Evolutionary conservation across 805 yeast species (phyloP), one percentile per base, ranked within the genome.

Genomic region (Torulaspora maleeae): DNA sequence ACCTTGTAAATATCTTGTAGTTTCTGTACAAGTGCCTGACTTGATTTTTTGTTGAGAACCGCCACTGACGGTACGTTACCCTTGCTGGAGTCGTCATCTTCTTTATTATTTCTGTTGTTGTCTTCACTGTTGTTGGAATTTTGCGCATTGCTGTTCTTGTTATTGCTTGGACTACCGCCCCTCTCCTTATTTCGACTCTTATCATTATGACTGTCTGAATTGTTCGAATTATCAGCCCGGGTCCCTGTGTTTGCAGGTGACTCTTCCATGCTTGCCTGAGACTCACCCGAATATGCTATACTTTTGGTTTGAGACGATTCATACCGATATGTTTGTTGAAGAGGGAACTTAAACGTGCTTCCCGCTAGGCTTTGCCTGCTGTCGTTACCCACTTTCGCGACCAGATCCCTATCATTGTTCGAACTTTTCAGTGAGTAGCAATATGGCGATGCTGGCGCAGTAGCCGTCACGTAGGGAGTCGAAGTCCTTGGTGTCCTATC

Each of bases 1-100:
- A 76, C 71, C 55, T 82, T 82, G 62, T 83, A 84, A 3, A 88
- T 82, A 58, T 83, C 89, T 61, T 84, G 87, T 20, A 84, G 62
- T 58, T 83, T 83, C 2, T 83, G 72, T 2, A 86, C 86, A 38
- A 84, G 67, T 41, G 78, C 78, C 52, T 63, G 68, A 43, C 67
- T 53, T 78, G 65, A 51, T 45, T 56, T 60, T 33, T 64, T 58
- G 28, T 54, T 22, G 15, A 53, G 47, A 2, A 47, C 51, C 13
- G 49, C 42, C 32, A 43, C 50, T 20, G 58, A 51, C 43, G 57
- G 53, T 38, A 49, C 48, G 36, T 47, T 49, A 43, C 54, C 50
- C 53, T 51, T 51, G 41, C 45, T 56, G 58, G 43, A 49, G 42
- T 52, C 51, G 43, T 51, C 53, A 37, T 52, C 53, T 35, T 58